phyloP scores from a whole-genome alignment of 1,139 yeast species.

The Sugiyamaella castrensis region DNA sequence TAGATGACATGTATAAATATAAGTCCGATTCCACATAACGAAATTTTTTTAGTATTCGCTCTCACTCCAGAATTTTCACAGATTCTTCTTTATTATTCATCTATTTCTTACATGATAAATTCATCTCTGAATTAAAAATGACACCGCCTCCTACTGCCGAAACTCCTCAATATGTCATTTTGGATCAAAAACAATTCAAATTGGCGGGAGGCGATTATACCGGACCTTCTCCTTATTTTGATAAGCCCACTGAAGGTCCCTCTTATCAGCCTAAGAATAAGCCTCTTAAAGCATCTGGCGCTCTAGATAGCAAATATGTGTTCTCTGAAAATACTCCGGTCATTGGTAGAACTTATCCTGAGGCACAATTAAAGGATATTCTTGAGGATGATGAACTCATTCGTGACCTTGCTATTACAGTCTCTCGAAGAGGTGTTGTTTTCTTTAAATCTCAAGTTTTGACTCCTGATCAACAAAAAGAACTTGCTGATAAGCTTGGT shows the following conservation, averaged over 20 bases:
- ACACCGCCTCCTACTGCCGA: constrained; percentile 3
- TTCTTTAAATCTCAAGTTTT: constrained; percentile 64
- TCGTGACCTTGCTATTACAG: constrained; percentile 56
- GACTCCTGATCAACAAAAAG: constrained; percentile 49
- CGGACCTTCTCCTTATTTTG: constrained; percentile 31
- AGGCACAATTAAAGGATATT: constrained; percentile 41
- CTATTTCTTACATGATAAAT: too few species aligned
- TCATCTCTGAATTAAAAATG: neutral
- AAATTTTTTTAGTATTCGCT: too few species aligned
- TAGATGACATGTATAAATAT: too few species aligned
- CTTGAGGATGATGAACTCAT: constrained; percentile 48
- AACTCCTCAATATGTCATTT: constrained; percentile 3
- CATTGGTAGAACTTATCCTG: constrained; percentile 31
- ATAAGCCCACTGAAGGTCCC: constrained; percentile 19
- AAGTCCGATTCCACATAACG: too few species aligned
- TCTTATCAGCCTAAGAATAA: constrained; percentile 13
- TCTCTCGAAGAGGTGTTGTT: constrained; percentile 64
- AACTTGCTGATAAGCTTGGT: constrained; percentile 56
- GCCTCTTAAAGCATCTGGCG: constrained; percentile 19
- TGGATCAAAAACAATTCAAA: constrained; percentile 8
- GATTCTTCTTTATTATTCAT: too few species aligned
- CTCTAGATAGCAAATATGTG: constrained; percentile 25
- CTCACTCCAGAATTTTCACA: too few species aligned
- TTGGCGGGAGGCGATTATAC: constrained; percentile 15
- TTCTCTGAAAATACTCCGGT: constrained; percentile 29